Evolutionary conservation across 202 grass and related monocot species (phyloP), one percentile per base, ranked within the genome.

Genomic region (Cymbopogon flexuosus): DNA sequence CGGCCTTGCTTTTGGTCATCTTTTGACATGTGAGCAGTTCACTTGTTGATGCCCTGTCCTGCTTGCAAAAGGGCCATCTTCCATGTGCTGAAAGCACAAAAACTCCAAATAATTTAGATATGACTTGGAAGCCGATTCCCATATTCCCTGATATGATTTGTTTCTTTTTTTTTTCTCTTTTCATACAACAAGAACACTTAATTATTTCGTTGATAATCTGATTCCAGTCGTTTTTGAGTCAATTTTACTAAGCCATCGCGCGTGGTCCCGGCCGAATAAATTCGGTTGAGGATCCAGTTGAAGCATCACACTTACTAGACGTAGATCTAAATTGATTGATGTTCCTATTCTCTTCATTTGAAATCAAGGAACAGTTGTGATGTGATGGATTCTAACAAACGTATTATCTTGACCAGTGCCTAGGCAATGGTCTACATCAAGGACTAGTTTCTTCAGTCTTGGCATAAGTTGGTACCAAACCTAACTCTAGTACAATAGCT

Each of bases 81-180:
- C 72, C 87, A 85, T 88, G 71, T 72, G 71, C 65, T 58, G 35
- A 22, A 84, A 70, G 56, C 62, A 22, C 24, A 69, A 59, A 47
- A 81, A 72, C 23, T 8, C 3, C 8, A 29, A 49, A 19, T 56
- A 45, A 63, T 41, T 29, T 65, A 62, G 73, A 69, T 62, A 61
- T 41, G 62, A 69, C 59, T 74, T 54, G 24, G 33, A 79, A 24
- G 21, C 51, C 62, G 39, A 52, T 84, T 62, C 62, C 24, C 3
- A 35, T 23, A 35, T 23, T 58, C 46, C 15, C 24, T 3, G 12
- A 5, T 21, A 27, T 71, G 12, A 64, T 14, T 24, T 46, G 9
- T 41, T 16, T 10, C 12, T 23, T 47, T 42, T 16, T 23, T 16
- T 42, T 62, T 7, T 36, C 37, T 11, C 14, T 57, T 19, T 71